Conservation (phyloP, 164 flowering plant genomes). For the Tinospora cordifolia region DNA sequence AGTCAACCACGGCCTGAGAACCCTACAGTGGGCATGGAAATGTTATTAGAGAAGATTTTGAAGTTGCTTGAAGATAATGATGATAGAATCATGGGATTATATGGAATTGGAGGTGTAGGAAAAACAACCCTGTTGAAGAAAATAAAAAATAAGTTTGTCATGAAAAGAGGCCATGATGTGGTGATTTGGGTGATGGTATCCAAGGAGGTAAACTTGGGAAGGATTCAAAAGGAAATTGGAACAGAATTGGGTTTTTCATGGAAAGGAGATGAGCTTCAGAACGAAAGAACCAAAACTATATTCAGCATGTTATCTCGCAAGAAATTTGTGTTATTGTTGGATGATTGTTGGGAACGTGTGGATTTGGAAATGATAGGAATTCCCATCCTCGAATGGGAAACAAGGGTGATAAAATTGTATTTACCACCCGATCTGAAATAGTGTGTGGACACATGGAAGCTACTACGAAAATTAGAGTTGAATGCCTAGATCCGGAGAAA, state of each 20-base stretch:
- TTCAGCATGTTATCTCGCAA: not conserved
- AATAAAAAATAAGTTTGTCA: conserved; percentile 11
- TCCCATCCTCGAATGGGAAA: not conserved
- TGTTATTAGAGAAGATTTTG: not conserved
- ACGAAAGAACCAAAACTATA: too few species aligned
- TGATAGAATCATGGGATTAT: conserved; percentile 13
- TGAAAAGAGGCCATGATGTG: too few species aligned
- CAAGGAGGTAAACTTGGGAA: too few species aligned
- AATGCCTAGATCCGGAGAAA: not conserved
- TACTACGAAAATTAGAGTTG: not conserved
- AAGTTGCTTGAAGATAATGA: conserved; percentile 6
- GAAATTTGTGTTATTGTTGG: not conserved
- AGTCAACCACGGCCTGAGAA: not conserved
- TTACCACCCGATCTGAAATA: not conserved
- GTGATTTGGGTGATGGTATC: too few species aligned
- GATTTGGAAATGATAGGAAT: conserved; percentile 1
- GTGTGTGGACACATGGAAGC: conserved; percentile 6
- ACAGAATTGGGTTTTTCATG: too few species aligned
- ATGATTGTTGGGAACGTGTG: conserved; percentile 3
- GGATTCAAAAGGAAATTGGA: too few species aligned
- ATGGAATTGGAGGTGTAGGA: conserved; percentile 4
- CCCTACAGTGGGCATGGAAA: conserved; percentile 3
- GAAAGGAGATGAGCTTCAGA: too few species aligned
- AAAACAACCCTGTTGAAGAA: conserved; percentile 15
- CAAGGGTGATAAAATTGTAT: not conserved